Percentiles rank a stretch among this genome's conserved stretches.
These are phyloP conservation scores for Fusarium concolor DNA, from an alignment of 2,329 filamentous ascomycete genomes.

Conservation along the genomic window DNA sequence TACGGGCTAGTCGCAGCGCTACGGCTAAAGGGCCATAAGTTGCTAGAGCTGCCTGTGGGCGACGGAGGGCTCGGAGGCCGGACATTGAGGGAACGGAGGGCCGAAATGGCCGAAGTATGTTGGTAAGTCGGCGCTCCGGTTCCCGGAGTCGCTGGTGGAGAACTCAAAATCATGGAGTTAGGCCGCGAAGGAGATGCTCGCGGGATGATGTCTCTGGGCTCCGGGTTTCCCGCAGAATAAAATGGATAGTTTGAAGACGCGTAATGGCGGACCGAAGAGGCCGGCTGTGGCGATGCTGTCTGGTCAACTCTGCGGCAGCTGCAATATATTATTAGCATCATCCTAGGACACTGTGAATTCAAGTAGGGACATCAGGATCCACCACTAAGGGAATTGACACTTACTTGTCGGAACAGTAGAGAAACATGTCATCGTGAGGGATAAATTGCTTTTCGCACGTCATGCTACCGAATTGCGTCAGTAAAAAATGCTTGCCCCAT, in stretches of 20 bases:
- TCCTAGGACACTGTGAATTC: slow-evolving; percentile 17
- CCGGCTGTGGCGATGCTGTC: slow-evolving; percentile 49
- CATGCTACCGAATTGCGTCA: slow-evolving; percentile 61
- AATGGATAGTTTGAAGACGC: slow-evolving; percentile 56
- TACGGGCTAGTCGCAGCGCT: slow-evolving; percentile 65
- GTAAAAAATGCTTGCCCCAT: slow-evolving; percentile 12
- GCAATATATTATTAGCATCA: slow-evolving; percentile 40
- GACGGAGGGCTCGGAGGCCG: slow-evolving; percentile 68
- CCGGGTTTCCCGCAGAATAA: slow-evolving; percentile 59
- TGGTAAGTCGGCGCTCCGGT: slow-evolving; percentile 50
- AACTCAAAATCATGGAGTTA: slow-evolving; percentile 64
- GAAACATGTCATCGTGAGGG: slow-evolving; percentile 65
- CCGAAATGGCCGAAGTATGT: slow-evolving; percentile 65
- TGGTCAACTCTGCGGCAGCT: slow-evolving; percentile 69
- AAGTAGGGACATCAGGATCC: slow-evolving; percentile 24
- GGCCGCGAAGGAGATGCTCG: slow-evolving; percentile 72
- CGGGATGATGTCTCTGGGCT: slow-evolving; percentile 72
- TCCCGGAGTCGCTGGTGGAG: slow-evolving; percentile 62
- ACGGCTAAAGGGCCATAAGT: slow-evolving; percentile 66
- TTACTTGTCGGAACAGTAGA: slow-evolving; percentile 74
- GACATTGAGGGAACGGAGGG: slow-evolving; percentile 65
- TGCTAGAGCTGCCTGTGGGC: slow-evolving; percentile 57
- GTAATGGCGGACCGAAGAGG: slow-evolving; percentile 48
- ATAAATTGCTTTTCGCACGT: slow-evolving; percentile 75
- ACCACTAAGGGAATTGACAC: slow-evolving; percentile 48